Base-by-base conservation (phyloP, 1,284 basidiomycete species). In the Volvariella surrecta region DNA sequence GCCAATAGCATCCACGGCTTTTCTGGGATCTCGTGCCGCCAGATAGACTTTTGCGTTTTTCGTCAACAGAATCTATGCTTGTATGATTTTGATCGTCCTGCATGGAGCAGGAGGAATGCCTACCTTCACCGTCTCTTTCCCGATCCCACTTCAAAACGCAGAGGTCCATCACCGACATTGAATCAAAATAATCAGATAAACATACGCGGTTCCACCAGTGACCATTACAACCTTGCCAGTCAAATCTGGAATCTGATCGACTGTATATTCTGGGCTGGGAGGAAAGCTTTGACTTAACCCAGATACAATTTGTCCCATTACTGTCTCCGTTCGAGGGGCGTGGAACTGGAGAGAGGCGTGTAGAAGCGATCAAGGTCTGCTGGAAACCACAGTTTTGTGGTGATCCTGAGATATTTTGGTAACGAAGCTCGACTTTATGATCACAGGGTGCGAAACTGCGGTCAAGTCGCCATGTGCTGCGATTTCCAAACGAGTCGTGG, bases 41-140 rank as follows among this genome's bases (percentile, higher is more conserved):
- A 87, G 66, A 55, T 82, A 84, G 1, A 87, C 82, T 49, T 68
- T 80, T 9, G 80, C 80, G 40, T 76, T 74, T 48, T 73, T 69
- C n/a, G 57, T 50, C 32, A 83, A 67, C 2, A 82, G 63, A 3
- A 65, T 70, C 69, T 74, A 10, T 39, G 10, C 10, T n/a, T 41
- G 11, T 28, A 28, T 28, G 24, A 28, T 6, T 0, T 11, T 4
- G 1, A 2, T 1, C 6, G 10, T 32, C 37, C 32, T n/a, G 7
- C 19, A 22, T 30, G 32, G 11, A 21, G 18, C 19, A 21, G 3
- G 9, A 28, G 11, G 24, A 28, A 6, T 28, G 31, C 28, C 10
- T 19, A 45, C 44, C 44, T 45, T 45, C 30, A 40, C 40, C 7
- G 44, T 45, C 19, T 45, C 44, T 18, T 45, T 45, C 16, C 44